A percentile compares a stretch with the other conserved stretches of the same genome.
These are phyloP conservation scores for Whalleya microplaca DNA, from an alignment of 2,329 filamentous ascomycete genomes.

Conservation along the genomic window DNA sequence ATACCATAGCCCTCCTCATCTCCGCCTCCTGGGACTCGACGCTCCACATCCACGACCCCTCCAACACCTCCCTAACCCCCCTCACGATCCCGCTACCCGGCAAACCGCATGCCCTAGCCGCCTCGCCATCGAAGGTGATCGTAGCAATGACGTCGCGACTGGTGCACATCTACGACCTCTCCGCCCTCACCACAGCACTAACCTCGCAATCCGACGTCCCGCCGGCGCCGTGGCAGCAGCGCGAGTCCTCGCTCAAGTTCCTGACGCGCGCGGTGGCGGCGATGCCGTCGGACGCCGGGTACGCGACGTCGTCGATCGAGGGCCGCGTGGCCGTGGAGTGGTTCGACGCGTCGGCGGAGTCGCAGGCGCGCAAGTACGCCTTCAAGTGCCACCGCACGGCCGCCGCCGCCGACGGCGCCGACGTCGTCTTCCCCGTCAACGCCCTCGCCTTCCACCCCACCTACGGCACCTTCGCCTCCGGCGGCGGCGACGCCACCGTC, in stretches of 20 bases:
- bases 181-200: slow-evolving; percentile 62
- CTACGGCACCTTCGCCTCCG: slow-evolving; percentile 83
- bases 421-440: slow-evolving; percentile 91
- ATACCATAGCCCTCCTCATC: slow-evolving; percentile 67
- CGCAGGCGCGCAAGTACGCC: slow-evolving; percentile 91
- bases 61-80: slow-evolving; percentile 54
- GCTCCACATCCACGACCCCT: slow-evolving; percentile 78
- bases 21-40: slow-evolving; percentile 94
- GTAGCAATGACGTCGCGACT: slow-evolving; percentile 94
- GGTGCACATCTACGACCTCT: slow-evolving; percentile 93
- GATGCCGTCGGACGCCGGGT: slow-evolving; percentile 96
- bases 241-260: slow-evolving; percentile 94
- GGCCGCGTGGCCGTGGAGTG: slow-evolving; percentile 96
- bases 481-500: slow-evolving; percentile 89
- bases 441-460: slow-evolving; percentile 85
- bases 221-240: slow-evolving; percentile 82
- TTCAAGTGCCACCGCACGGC: slow-evolving; percentile 96
- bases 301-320: slow-evolving; percentile 90
- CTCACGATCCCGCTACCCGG: slow-evolving; percentile 73
- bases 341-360: slow-evolving; percentile 89
- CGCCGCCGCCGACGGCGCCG: slow-evolving; percentile 62
- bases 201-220: slow-evolving; percentile 48
- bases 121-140: slow-evolving; percentile 79
- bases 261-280: slow-evolving; percentile 91
- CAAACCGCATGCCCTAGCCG: slow-evolving; percentile 87